Evolutionary conservation across 495 filamentous ascomycete genomes (phyloP).

Genomic region (Haplographium delicatum): DNA sequence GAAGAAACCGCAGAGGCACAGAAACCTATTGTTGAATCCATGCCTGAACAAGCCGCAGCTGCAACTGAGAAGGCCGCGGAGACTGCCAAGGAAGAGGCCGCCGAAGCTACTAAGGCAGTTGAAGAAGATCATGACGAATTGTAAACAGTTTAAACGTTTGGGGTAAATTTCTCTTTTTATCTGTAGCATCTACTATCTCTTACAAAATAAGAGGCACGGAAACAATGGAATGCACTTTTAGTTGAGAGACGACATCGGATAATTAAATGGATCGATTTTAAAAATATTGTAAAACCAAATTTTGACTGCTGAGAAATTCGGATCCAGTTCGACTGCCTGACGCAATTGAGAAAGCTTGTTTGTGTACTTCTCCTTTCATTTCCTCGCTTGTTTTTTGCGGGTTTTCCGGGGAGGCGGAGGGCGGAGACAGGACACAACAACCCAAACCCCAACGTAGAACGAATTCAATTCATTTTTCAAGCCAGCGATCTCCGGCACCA

Average conservation of each 20-base stretch:
- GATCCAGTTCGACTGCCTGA: no score
- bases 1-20: conserved; percentile 44
- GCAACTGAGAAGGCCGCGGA: conserved; percentile 39
- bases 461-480: no score
- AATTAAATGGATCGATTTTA: no score
- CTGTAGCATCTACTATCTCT: conserved; percentile 24
- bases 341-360: no score
- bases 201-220: neutral
- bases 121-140: conserved; percentile 60
- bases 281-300: neutral
- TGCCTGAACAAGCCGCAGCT: conserved; percentile 45
- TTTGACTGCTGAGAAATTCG: neutral
- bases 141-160: conserved; percentile 33
- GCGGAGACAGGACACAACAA: no score
- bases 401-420: no score
- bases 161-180: conserved; percentile 8
- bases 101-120: conserved; percentile 37
- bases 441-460: no score
- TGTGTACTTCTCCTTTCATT: no score
- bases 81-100: conserved; percentile 34
- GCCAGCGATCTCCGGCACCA: conserved; percentile 2
- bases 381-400: no score
- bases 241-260: no score
- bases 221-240: conserved; percentile 8
- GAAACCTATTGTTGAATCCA: conserved; percentile 43